These are phyloP conservation scores for Leccinum olivaceopallidum DNA, from an alignment of 768 basidiomycete genomes.

Conservation along the genomic window DNA sequence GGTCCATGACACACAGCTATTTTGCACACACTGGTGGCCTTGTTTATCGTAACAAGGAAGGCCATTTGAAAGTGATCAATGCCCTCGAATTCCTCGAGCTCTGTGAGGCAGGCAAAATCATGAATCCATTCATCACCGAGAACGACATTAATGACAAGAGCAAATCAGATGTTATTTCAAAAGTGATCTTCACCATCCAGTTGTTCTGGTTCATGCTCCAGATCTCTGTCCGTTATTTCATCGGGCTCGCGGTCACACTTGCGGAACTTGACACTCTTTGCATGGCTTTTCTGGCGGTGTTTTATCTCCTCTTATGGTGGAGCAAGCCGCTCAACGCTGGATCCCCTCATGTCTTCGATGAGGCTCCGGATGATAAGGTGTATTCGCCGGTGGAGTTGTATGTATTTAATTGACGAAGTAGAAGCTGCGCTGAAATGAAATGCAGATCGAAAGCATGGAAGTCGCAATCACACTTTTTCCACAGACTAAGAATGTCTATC, in stretches of 20 bases:
- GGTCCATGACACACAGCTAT: neutral
- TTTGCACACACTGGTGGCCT: neutral
- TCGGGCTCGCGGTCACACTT: neutral
- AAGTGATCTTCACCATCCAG: neutral
- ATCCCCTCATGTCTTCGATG: neutral
- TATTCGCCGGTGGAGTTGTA: neutral
- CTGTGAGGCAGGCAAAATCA: neutral
- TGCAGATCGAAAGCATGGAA: conserved; percentile 1
- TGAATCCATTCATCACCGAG: neutral
- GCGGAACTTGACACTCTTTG: neutral
- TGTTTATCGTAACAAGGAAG: neutral
- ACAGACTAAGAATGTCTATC: neutral
- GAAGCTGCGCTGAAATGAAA: neutral
- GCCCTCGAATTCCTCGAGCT: neutral
- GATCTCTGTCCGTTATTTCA: neutral
- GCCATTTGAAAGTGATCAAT: neutral
- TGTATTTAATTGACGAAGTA: neutral
- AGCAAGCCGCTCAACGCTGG: neutral
- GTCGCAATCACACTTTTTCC: neutral
- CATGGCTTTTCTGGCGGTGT: neutral
- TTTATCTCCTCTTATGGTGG: conserved; percentile 2
- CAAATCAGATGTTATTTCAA: conserved; percentile 1
- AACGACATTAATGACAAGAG: conserved; percentile 6
- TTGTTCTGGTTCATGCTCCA: neutral
- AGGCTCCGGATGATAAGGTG: neutral